A percentile compares a stretch with the other conserved stretches of the same genome.
These are phyloP conservation scores for Calonectria naviculata DNA, from an alignment of 2,329 filamentous ascomycete genomes.

Conservation along the genomic window DNA sequence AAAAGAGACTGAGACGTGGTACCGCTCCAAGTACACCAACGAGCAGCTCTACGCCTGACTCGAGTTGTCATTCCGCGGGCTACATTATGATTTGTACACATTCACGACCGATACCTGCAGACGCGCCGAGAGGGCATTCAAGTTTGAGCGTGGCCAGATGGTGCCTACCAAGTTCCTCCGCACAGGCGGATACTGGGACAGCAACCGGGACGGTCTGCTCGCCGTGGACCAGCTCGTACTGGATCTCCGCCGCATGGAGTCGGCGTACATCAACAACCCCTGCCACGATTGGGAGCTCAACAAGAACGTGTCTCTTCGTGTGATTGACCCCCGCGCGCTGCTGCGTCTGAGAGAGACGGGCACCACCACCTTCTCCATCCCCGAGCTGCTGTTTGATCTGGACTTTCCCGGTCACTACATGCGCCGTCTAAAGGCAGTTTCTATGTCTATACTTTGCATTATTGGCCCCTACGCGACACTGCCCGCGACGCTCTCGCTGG, in stretches of 20 bases:
- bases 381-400: constrained; percentile 49
- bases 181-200: constrained; percentile 1
- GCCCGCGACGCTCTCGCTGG: neutral
- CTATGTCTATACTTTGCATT: constrained; percentile 45
- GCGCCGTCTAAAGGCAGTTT: constrained; percentile 46
- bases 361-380: constrained; percentile 7
- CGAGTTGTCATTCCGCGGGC: neutral
- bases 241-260: constrained; percentile 9
- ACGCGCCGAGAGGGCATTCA: constrained; percentile 15
- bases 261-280: neutral
- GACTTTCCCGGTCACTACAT: constrained; percentile 54
- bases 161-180: neutral
- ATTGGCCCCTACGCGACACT: constrained; percentile 43
- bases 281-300: constrained; percentile 22
- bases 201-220: neutral
- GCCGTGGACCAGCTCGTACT: neutral
- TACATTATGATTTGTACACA: constrained; percentile 8
- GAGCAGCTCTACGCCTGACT: constrained; percentile 13
- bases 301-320: constrained; percentile 20
- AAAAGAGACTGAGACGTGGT: neutral
- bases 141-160: constrained; percentile 12
- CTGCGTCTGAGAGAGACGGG: constrained; percentile 10
- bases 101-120: neutral
- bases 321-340: constrained; percentile 11
- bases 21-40: constrained; percentile 19